These are phyloP conservation scores for Suillus paluster DNA, from an alignment of 768 basidiomycete genomes.

Conservation along the genomic window DNA sequence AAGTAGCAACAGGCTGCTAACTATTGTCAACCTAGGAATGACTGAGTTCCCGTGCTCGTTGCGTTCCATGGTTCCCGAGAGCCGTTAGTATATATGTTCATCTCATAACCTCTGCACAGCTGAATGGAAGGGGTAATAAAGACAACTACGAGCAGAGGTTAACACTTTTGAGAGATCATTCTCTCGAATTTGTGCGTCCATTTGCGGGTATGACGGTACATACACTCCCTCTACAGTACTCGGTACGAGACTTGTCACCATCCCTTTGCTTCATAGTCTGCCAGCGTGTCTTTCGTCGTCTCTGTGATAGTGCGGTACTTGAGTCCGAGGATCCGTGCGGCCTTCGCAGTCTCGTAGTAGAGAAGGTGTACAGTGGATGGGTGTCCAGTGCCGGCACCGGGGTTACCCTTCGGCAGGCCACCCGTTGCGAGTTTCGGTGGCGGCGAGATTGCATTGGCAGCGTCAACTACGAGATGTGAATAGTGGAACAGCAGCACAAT, in stretches of 20 bases:
- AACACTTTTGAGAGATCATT: not conserved
- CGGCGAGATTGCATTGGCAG: slow-evolving; percentile 39
- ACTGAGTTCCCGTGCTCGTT: too few relatives aligned
- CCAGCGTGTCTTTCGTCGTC: slow-evolving; percentile 44
- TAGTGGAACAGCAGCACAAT: not conserved
- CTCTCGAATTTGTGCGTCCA: not conserved
- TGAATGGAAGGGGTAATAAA: too few relatives aligned
- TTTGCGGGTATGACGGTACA: not conserved
- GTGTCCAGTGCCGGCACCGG: slow-evolving; percentile 35
- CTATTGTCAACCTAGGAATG: too few relatives aligned
- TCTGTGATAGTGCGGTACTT: slow-evolving; percentile 46
- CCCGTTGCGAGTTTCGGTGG: slow-evolving; percentile 32
- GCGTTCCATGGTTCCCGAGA: too few relatives aligned
- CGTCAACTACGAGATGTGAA: slow-evolving; percentile 35
- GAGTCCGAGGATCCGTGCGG: slow-evolving; percentile 44
- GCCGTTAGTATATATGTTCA: too few relatives aligned
- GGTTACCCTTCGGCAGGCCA: slow-evolving; percentile 36
- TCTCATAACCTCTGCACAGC: too few relatives aligned
- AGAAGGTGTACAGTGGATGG: slow-evolving; percentile 29
- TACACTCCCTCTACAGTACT: not conserved
- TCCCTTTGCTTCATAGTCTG: slow-evolving; percentile 47
- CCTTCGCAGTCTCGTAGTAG: slow-evolving; percentile 42
- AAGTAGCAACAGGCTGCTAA: too few relatives aligned
- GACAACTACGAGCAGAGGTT: too few relatives aligned
- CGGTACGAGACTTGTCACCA: slow-evolving; percentile 33